These are phyloP conservation scores for Lachnellula arida DNA, from an alignment of 2,329 filamentous ascomycete species.

Conservation along the genomic window DNA sequence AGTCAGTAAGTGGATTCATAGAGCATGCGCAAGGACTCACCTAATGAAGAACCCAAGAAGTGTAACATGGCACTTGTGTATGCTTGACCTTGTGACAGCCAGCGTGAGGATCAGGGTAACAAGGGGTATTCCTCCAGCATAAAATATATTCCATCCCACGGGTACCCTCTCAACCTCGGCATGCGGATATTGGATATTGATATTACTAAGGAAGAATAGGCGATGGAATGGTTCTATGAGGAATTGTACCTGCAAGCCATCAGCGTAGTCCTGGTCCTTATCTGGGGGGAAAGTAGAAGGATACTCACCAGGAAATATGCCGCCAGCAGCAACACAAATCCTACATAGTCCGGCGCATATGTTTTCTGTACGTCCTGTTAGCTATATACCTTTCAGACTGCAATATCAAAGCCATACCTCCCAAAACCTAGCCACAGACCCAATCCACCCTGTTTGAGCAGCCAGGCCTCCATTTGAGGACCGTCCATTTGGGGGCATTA, in stretches of 20 bases:
- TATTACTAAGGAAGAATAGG: conserved; percentile 86
- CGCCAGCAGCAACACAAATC: conserved; percentile 64
- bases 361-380: conserved; percentile 52
- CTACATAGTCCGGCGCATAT: conserved; percentile 85
- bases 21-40: conserved; percentile 4
- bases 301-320: conserved; percentile 56
- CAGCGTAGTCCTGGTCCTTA: background rate
- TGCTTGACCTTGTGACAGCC: conserved; percentile 52
- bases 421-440: conserved; percentile 32
- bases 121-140: conserved; percentile 70
- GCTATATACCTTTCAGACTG: background rate
- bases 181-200: conserved; percentile 80
- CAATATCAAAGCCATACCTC: conserved; percentile 17
- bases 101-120: conserved; percentile 63
- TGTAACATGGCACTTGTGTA: conserved; percentile 81
- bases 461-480: conserved; percentile 21
- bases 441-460: conserved; percentile 26
- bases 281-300: conserved; percentile 14
- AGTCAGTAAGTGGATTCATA: background rate
- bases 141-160: conserved; percentile 59
- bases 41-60: conserved; percentile 75
- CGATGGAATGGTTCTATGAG: conserved; percentile 84
- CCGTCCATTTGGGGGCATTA: conserved; percentile 18
- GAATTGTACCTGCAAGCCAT: conserved; percentile 52
- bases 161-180: conserved; percentile 79